phyloP scores from a whole-genome alignment of 179 eudicot genomes.

The Camellia oleifera region DNA sequence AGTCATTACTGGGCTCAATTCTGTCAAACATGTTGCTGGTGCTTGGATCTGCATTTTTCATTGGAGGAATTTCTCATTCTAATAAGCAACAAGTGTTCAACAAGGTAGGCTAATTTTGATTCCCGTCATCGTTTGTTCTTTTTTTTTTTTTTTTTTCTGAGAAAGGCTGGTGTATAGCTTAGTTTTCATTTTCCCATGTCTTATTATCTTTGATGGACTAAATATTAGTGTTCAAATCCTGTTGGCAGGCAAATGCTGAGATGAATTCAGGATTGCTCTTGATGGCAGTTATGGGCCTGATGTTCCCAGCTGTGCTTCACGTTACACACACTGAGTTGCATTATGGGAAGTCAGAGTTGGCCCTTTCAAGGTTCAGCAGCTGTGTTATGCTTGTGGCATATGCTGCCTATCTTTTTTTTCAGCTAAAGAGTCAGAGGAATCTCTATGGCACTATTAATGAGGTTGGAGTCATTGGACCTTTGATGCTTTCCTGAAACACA shows the following conservation, averaged over 20 bases:
- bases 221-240: neutral
- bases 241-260: constrained; percentile 65
- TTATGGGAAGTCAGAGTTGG: constrained; percentile 75
- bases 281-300: constrained; percentile 96
- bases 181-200: neutral
- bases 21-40: constrained; percentile 91
- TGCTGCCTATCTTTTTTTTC: constrained; percentile 87
- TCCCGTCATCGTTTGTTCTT: neutral
- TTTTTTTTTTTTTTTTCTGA: neutral
- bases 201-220: neutral
- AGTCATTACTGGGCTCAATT: constrained; percentile 87
- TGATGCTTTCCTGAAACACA: neutral
- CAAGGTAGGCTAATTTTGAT: constrained; percentile 44
- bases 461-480: constrained; percentile 27
- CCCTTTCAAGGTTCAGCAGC: constrained; percentile 95
- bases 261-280: constrained; percentile 82
- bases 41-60: constrained; percentile 91
- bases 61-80: constrained; percentile 75
- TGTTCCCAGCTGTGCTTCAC: constrained; percentile 92
- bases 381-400: constrained; percentile 90
- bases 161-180: constrained; percentile 4
- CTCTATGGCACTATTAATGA: constrained; percentile 51
- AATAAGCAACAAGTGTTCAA: constrained; percentile 69
- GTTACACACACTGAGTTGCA: constrained; percentile 85
- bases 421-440: constrained; percentile 62